phyloP scores from a whole-genome alignment of 2,329 filamentous ascomycete genomes.

The Paraconiothyrium brasiliense region DNA sequence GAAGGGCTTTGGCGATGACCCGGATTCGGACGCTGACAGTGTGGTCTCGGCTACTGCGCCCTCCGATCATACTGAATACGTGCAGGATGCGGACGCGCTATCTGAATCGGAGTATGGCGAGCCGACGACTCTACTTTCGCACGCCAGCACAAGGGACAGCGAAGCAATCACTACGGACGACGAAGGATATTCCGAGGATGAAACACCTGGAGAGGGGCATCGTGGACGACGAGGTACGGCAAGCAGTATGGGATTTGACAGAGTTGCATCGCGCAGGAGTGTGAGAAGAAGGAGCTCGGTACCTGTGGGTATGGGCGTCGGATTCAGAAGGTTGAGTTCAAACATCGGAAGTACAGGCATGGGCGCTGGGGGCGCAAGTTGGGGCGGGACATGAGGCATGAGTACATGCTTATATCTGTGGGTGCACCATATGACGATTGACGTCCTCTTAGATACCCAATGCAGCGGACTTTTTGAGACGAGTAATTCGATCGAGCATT shows the following conservation, averaged over 20 bases:
- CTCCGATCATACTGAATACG: neutral
- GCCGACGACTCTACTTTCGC: slow-evolving; percentile 45
- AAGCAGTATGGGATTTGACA: slow-evolving; percentile 24
- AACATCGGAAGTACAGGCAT: slow-evolving; percentile 54
- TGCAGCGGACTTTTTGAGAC: neutral
- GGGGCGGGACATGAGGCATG: slow-evolving; percentile 39
- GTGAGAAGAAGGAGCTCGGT: slow-evolving; percentile 53
- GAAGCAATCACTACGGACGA: slow-evolving; percentile 35
- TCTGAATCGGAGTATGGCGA: slow-evolving; percentile 54
- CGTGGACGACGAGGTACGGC: slow-evolving; percentile 24
- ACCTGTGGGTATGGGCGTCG: slow-evolving; percentile 57
- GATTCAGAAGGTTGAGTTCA: slow-evolving; percentile 56
- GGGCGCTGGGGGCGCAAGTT: slow-evolving; percentile 44
- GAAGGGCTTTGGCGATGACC: slow-evolving; percentile 66
- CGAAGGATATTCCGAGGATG: slow-evolving; percentile 27
- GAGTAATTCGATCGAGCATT: neutral
- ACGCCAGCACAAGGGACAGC: slow-evolving; percentile 42
- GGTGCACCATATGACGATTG: neutral
- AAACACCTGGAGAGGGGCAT: neutral
- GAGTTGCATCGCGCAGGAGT: slow-evolving; percentile 42
- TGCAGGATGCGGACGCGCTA: slow-evolving; percentile 26
- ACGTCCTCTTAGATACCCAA: neutral
- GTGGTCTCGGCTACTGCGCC: slow-evolving; percentile 22
- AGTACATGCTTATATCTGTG: neutral
- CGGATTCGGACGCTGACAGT: slow-evolving; percentile 49